These are phyloP conservation scores for Oryza officinalis DNA, from an alignment of 176 grass and related monocot genomes.

Conservation along the genomic window DNA sequence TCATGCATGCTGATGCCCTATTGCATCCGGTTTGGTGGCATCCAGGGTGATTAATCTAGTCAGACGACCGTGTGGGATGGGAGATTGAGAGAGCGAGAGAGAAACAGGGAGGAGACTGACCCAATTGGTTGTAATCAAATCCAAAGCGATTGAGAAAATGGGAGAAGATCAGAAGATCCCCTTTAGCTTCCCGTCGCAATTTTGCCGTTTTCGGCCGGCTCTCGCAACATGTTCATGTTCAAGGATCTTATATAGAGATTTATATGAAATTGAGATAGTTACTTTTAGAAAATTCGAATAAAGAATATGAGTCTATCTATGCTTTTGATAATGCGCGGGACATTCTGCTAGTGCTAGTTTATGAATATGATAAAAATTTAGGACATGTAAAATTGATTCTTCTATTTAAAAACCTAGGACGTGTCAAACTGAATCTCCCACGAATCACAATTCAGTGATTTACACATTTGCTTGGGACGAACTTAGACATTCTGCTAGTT, in stretches of 20 bases:
- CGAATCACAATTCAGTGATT: too few species aligned
- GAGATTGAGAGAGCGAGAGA: not conserved
- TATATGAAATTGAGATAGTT: too few species aligned
- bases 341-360: not conserved
- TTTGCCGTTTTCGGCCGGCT: not conserved
- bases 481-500: too few species aligned
- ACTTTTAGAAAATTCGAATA: too few species aligned
- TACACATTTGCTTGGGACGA: too few species aligned
- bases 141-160: not conserved
- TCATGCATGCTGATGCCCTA: not conserved
- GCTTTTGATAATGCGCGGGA: too few species aligned
- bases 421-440: too few species aligned
- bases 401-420: too few species aligned
- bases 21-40: not conserved
- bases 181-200: not conserved
- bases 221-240: too few species aligned
- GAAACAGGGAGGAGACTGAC: not conserved
- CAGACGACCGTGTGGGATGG: too few species aligned
- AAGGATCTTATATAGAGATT: too few species aligned
- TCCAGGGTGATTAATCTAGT: not conserved
- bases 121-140: not conserved
- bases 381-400: not conserved
- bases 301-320: too few species aligned
- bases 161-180: not conserved
- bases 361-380: not conserved